A percentile compares a stretch with the other conserved stretches of the same genome.
phyloP scores from a whole-genome alignment of 441 rosid genomes.

The Adansonia grandidieri region DNA sequence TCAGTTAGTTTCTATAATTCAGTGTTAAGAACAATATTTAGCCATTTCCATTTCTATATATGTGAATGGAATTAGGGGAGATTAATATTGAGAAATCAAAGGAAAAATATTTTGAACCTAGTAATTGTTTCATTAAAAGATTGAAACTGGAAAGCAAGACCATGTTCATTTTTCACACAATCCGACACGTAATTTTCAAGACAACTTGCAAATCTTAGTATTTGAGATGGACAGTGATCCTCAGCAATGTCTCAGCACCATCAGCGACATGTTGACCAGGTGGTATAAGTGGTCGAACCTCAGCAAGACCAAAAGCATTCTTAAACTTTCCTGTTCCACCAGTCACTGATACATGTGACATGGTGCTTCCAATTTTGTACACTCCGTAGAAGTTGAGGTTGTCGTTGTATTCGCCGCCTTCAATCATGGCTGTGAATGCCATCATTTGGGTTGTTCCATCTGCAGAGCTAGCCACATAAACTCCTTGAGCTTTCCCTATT shows the following conservation, averaged over 20 bases:
- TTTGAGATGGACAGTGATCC: slow-evolving; percentile 70
- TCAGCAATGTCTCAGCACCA: slow-evolving; percentile 76
- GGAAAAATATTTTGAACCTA: background rate
- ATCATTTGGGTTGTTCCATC: slow-evolving; percentile 89
- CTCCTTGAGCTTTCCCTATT: slow-evolving; percentile 90
- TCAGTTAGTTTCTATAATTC: background rate
- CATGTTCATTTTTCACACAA: slow-evolving; percentile 27
- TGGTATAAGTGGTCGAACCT: slow-evolving; percentile 68
- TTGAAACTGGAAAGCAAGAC: background rate
- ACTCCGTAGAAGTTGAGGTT: slow-evolving; percentile 86
- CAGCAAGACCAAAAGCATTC: slow-evolving; percentile 46
- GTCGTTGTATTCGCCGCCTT: slow-evolving; percentile 40
- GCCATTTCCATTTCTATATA: background rate
- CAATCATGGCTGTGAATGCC: slow-evolving; percentile 46
- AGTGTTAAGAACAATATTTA: background rate
- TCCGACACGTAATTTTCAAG: slow-evolving; percentile 20
- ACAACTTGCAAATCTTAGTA: slow-evolving; percentile 38
- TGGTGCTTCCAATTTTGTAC: slow-evolving; percentile 64
- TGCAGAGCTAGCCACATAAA: slow-evolving; percentile 81
- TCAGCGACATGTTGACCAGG: slow-evolving; percentile 69
- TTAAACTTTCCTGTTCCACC: slow-evolving; percentile 86
- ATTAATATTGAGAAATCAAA: background rate
- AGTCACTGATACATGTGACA: slow-evolving; percentile 72
- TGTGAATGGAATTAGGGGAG: background rate
- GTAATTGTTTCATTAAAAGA: background rate